Conservation (phyloP, 352 stramenopile species). For the Phytopythium delawarense region DNA sequence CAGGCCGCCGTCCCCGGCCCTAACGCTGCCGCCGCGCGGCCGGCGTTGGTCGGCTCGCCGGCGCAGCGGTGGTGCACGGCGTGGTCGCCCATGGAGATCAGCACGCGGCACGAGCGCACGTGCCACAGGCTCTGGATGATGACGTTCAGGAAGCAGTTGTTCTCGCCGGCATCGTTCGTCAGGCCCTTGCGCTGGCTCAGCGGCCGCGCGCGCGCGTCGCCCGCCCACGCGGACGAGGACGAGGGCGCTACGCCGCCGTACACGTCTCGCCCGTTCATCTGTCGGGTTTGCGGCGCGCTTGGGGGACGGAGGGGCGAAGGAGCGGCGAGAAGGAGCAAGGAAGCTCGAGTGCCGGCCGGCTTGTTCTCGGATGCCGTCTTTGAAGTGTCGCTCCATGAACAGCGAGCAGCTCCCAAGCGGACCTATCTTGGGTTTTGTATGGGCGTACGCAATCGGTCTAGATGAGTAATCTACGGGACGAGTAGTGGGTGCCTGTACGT, state of each 20-base stretch:
- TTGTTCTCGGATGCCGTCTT: conserved; percentile 3
- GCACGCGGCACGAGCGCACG: conserved; percentile 76
- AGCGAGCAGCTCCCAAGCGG: neutral
- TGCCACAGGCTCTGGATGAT: conserved; percentile 91
- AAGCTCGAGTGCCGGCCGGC: neutral
- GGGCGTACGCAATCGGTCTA: neutral
- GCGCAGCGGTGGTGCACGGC: conserved; percentile 63
- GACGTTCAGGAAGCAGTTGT: conserved; percentile 92
- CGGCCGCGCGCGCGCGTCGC: conserved; percentile 7
- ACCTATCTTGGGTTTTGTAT: neutral
- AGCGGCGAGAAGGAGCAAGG: neutral
- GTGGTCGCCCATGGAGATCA: conserved; percentile 78
- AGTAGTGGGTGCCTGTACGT: too few species aligned
- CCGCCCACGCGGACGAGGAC: conserved; percentile 4
- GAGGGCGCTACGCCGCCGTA: conserved; percentile 4
- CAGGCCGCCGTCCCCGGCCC: conserved; percentile 25
- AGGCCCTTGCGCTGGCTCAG: conserved; percentile 74
- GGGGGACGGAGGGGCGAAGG: too few species aligned
- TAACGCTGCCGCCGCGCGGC: too few species aligned
- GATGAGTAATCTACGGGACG: neutral
- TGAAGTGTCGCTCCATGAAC: conserved; percentile 1
- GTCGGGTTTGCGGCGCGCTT: too few species aligned
- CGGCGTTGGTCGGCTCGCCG: conserved; percentile 27
- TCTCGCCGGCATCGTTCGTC: conserved; percentile 77
- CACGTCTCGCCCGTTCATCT: conserved; percentile 4